Evolutionary conservation across 129 eudicot species (phyloP), one percentile per base, ranked within the genome.

Genomic region (Apium graveolens): DNA sequence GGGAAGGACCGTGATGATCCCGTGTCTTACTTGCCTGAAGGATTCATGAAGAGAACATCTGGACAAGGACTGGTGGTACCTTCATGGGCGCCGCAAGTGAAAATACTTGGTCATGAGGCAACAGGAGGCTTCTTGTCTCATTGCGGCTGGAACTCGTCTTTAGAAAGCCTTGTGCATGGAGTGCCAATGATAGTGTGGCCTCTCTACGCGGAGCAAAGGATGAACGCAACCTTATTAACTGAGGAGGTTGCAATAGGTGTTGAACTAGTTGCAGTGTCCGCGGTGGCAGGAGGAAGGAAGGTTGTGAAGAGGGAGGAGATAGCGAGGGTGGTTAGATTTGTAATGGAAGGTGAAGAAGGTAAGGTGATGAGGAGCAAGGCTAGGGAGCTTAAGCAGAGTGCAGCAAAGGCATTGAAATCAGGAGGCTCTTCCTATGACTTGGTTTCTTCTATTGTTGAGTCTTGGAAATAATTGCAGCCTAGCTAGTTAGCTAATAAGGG

Each of bases 141-240:
- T 74, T 86, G 91, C 10, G 96, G 91, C 41, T 90, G 96, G 96
- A 90, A 90, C 81, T 89, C 89, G 17, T 78, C 85, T 3, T 5
- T 87, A 39, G 91, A 90, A 73, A 80, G 91, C 38, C 6, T 90
- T 34, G 74, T 35, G 32, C 39, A 81, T 26, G 96, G 96, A 4
- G 87, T 90, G 79, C 92, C 90, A 14, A 84, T 90, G 72, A 82
- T 88, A 9, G 92, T 82, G 11, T 86, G 90, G 90, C 96, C 92
- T 20, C 46, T 88, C 31, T 90, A 90, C 26, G 87, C 92, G 1
- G 96, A 90, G 82, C 96, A 90, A 34, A 83, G 82, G 80, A 81
- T 84, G 90, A 90, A 87, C 41, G 96, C 90, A 5, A 39, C 86
- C 2, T 21, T 79, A 81, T 66, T 90, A 27, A 79, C 76, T 37